Evolutionary conservation across 1,139 yeast genomes (phyloP), one percentile per base, ranked within the genome.

Genomic region (Pneumocystis oryctolagi): DNA sequence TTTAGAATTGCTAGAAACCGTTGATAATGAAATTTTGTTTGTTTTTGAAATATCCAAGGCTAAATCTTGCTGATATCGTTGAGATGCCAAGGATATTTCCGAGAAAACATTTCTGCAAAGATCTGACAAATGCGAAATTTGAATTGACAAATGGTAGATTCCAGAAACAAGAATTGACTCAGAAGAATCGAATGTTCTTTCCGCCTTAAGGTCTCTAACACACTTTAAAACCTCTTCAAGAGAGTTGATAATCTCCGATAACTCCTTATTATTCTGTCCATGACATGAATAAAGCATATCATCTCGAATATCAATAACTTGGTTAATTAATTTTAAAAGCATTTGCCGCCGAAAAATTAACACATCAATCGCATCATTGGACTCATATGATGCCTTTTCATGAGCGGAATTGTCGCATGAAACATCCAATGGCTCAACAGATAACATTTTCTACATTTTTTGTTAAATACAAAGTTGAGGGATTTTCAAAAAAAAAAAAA

Each of bases 301-400:
- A 35, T 57, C 42, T 8, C 59, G 31, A 30, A 57, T 57, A 35
- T 57, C 42, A 28, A 57, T 57, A 20, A 57, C 59, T n/a, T 39
- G 40, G 20, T 57, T 25, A 34, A 39, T 12, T 58, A 30, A 30
- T 68, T 64, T 25, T 63, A 58, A 6, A 67, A 59, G 18, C 61
- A 61, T 37, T 60, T 55, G 28, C 62, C 66, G 32, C 39, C 39
- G 58, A 66, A 65, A 12, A 60, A 59, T 35, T 47, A 61, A 55
- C 56, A 60, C 9, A 39, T 62, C 14, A 64, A 53, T 9, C 59
- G 28, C 28, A 5, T 12, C 20, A 8, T 47, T 31, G 9, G 30
- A 16, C 31, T 25, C 30, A 3, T 3, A 25, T 1, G 30, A 47
- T 9, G 16, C 25, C 1, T 47, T n/a, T 5, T 47, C 31, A 47